phyloP scores from a whole-genome alignment of 2,329 filamentous ascomycete species.

The Fusarium marasasianum region DNA sequence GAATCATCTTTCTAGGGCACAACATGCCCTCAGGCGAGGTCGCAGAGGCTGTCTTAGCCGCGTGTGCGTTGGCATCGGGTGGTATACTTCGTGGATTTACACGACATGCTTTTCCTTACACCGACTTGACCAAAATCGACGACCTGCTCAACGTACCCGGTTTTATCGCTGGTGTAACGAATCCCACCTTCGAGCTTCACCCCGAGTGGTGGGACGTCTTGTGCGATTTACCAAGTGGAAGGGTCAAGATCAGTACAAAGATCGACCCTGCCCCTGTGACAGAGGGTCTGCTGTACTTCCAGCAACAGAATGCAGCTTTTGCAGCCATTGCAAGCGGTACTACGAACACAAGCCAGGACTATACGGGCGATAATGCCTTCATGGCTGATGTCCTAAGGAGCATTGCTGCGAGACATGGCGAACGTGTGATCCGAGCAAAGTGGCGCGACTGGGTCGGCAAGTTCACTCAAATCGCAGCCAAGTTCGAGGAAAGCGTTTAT shows the following conservation, averaged over 20 bases:
- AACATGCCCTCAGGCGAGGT: constrained; percentile 96
- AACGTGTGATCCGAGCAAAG: constrained; percentile 89
- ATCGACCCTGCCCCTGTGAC: constrained; percentile 84
- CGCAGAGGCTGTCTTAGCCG: constrained; percentile 96
- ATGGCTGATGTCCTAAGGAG: constrained; percentile 87
- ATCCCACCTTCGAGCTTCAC: constrained; percentile 93
- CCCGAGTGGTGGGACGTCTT: constrained; percentile 98
- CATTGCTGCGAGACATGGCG: constrained; percentile 86
- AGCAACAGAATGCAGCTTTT: constrained; percentile 75
- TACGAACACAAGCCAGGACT: constrained; percentile 63
- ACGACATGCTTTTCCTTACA: constrained; percentile 96
- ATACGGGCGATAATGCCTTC: constrained; percentile 88
- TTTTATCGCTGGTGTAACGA: constrained; percentile 97
- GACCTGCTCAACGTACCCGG: constrained; percentile 95
- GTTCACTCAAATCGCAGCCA: constrained; percentile 90
- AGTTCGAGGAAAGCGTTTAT: constrained; percentile 95
- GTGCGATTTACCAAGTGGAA: constrained; percentile 89
- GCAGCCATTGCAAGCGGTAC: constrained; percentile 59
- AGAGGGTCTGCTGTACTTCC: constrained; percentile 87
- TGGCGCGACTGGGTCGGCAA: constrained; percentile 95
- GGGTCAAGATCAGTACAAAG: constrained; percentile 91
- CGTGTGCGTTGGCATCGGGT: constrained; percentile 91
- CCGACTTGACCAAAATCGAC: constrained; percentile 96
- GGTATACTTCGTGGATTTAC: constrained; percentile 94
- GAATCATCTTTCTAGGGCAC: constrained; percentile 94